Conservation (phyloP, 768 basidiomycete species). For the Trichaptum fuscoviolaceum region DNA sequence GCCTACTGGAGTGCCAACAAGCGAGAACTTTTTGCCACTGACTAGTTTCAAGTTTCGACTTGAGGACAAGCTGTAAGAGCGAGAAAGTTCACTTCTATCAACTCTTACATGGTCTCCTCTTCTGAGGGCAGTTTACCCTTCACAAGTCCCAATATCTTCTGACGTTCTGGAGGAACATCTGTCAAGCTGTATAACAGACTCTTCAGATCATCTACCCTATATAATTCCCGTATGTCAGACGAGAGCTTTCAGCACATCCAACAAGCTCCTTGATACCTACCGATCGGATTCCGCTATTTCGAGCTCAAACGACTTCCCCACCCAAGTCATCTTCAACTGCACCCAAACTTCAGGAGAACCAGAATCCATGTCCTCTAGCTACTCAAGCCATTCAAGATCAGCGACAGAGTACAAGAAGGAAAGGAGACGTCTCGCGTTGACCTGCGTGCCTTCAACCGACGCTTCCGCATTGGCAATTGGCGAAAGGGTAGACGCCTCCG, state of each 20-base stretch:
- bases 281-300: slow-evolving; percentile 70
- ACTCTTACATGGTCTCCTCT: slow-evolving; percentile 52
- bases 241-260: slow-evolving; percentile 6
- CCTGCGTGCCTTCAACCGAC: background rate
- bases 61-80: slow-evolving; percentile 7
- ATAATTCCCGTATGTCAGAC: slow-evolving; percentile 8
- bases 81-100: slow-evolving; percentile 6
- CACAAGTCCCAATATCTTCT: slow-evolving; percentile 83
- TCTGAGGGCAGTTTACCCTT: slow-evolving; percentile 81
- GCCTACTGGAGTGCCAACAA: slow-evolving; percentile 82
- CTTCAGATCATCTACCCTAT: slow-evolving; percentile 80
- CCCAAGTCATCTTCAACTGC: slow-evolving; percentile 65
- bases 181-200: slow-evolving; percentile 60
- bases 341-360: slow-evolving; percentile 41
- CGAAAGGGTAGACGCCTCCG: background rate
- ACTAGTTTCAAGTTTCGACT: slow-evolving; percentile 57
- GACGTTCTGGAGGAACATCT: slow-evolving; percentile 74
- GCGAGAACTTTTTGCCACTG: slow-evolving; percentile 70
- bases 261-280: slow-evolving; percentile 39
- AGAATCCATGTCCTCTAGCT: background rate
- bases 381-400: background rate
- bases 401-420: background rate
- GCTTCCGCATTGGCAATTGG: background rate
- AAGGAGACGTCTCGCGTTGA: background rate
- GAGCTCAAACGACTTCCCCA: slow-evolving; percentile 59